Percentiles rank a stretch among this genome's conserved stretches.
These are phyloP conservation scores for Castanea sativa DNA, from an alignment of 306 rosid genomes.

Conservation along the genomic window DNA sequence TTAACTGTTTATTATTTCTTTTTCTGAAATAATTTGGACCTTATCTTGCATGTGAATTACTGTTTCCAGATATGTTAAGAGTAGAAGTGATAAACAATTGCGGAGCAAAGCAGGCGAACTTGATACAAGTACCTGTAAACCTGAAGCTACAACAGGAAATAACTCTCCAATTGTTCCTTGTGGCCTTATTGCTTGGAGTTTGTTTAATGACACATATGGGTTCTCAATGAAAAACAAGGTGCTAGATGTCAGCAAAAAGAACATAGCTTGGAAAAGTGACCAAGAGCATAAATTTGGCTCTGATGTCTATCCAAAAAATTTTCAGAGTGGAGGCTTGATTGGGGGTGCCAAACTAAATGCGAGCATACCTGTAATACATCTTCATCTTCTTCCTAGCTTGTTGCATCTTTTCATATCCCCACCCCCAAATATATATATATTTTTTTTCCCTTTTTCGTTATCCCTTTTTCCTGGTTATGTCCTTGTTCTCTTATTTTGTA, in stretches of 20 bases:
- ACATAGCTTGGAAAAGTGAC: conserved; percentile 90
- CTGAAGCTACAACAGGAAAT: conserved; percentile 37
- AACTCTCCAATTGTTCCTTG: conserved; percentile 68
- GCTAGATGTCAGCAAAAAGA: conserved; percentile 60
- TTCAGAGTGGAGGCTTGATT: conserved; percentile 56
- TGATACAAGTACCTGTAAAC: conserved; percentile 35
- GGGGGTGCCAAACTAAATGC: conserved; percentile 75
- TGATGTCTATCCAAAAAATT: conserved; percentile 75
- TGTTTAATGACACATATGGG: conserved; percentile 79
- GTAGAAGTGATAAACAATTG: conserved; percentile 61
- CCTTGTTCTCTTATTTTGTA: neutral
- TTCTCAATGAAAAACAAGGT: conserved; percentile 44
- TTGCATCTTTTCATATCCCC: neutral
- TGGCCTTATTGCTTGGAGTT: conserved; percentile 90
- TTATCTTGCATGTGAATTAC: conserved; percentile 19
- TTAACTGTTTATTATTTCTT: neutral
- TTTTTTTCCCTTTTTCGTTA: neutral
- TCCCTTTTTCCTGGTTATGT: neutral
- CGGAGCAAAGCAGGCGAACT: conserved; percentile 30
- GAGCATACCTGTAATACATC: conserved; percentile 61
- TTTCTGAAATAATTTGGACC: conserved; percentile 8
- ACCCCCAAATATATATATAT: too few relatives aligned
- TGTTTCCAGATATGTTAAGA: conserved; percentile 64
- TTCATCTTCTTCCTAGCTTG: neutral
- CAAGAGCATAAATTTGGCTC: conserved; percentile 55